These are phyloP conservation scores for Onygena corvina DNA, from an alignment of 2,329 filamentous ascomycete genomes.

Conservation along the genomic window DNA sequence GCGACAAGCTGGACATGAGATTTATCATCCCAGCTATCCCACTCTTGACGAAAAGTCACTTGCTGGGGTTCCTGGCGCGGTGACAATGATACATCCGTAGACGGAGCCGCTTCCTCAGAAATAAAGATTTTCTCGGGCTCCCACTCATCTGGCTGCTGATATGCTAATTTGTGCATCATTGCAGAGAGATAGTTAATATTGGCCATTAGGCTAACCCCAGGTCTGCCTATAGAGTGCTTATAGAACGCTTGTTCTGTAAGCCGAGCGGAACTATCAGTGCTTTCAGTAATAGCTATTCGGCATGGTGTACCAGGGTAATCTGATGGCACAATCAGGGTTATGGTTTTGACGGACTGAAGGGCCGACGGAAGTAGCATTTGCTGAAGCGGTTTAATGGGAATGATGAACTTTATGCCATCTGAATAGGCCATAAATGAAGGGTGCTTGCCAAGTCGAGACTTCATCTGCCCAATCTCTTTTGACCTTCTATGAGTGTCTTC, in stretches of 20 bases:
- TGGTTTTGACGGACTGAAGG: conserved; percentile 50
- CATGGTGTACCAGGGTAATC: conserved; percentile 61
- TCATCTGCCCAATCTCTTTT: conserved; percentile 14
- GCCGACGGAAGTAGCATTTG: conserved; percentile 48
- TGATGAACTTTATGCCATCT: conserved; percentile 57
- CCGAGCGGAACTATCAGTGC: conserved; percentile 48
- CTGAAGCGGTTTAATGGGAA: conserved; percentile 57
- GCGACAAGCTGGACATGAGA: conserved; percentile 60
- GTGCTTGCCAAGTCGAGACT: conserved; percentile 54
- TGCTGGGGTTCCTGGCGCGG: conserved; percentile 7
- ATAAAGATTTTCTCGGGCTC: not conserved
- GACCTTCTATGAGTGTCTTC: conserved; percentile 40
- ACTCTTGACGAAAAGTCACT: conserved; percentile 8
- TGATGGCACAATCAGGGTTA: conserved; percentile 57
- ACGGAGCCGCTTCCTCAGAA: not conserved
- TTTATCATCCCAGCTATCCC: conserved; percentile 23
- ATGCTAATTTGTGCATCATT: conserved; percentile 57
- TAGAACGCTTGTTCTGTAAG: conserved; percentile 55
- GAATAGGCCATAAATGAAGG: conserved; percentile 55
- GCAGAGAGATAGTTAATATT: conserved; percentile 64
- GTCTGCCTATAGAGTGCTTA: conserved; percentile 44
- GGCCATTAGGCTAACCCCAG: conserved; percentile 54
- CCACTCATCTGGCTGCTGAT: conserved; percentile 33
- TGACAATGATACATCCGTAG: not conserved
- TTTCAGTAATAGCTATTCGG: conserved; percentile 53